Evolutionary conservation across 768 basidiomycete genomes (phyloP).

Genomic region (Tylopilus cervinicoccineus): DNA sequence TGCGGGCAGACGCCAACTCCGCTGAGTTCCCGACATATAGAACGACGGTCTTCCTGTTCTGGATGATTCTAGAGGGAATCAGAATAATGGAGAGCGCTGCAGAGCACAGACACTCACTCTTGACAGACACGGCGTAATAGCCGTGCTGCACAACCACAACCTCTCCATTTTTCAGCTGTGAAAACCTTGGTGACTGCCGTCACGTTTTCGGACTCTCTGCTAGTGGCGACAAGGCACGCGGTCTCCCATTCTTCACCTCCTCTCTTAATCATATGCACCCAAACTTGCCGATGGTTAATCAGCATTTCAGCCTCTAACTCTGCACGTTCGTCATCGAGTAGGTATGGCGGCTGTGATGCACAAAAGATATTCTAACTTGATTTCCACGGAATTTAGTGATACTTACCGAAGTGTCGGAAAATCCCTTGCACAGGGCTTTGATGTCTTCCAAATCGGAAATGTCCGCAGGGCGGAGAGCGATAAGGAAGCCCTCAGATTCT

Average conservation of each 20-base stretch:
- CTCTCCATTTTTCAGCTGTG: slow-evolving; percentile 51
- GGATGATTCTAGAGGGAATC: slow-evolving; percentile 29
- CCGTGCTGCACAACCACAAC: slow-evolving; percentile 54
- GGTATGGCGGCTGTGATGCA: slow-evolving; percentile 52
- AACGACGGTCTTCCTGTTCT: slow-evolving; percentile 46
- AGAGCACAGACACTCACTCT: slow-evolving; percentile 36
- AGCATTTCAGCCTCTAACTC: slow-evolving; percentile 47
- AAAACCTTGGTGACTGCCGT: slow-evolving; percentile 72
- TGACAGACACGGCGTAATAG: slow-evolving; percentile 56
- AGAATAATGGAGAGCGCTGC: neutral
- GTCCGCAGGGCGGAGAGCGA: slow-evolving; percentile 33
- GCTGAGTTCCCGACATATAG: slow-evolving; percentile 57
- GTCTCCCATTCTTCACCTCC: slow-evolving; percentile 33
- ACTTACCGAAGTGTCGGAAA: slow-evolving; percentile 58
- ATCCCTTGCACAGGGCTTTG: slow-evolving; percentile 48
- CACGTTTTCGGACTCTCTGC: slow-evolving; percentile 52
- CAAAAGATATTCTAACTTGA: neutral
- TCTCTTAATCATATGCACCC: slow-evolving; percentile 53
- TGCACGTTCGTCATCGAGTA: slow-evolving; percentile 40
- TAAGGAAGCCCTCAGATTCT: slow-evolving; percentile 12
- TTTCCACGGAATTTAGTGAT: neutral
- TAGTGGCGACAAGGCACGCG: slow-evolving; percentile 66
- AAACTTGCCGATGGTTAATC: slow-evolving; percentile 46
- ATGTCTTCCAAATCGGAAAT: slow-evolving; percentile 32
- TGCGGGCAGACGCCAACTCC: slow-evolving; percentile 41